Base-by-base conservation (phyloP, 352 stramenopile species). In the Phytophthora hibernalis region DNA sequence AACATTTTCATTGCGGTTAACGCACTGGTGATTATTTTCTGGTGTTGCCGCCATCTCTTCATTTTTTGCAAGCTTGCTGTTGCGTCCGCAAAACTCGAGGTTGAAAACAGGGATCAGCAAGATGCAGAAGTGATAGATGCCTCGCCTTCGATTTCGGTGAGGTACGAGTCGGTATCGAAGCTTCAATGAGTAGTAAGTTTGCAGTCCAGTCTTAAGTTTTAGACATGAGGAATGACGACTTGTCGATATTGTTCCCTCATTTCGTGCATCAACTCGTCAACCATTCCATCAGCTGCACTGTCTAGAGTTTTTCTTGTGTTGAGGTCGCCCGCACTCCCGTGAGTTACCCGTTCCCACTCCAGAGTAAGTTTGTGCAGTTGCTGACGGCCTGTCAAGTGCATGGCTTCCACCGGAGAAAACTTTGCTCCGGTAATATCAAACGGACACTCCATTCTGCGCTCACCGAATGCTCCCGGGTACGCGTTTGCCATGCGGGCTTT, bases 1-100 rank as follows among this genome's bases (percentile, higher is more conserved):
- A 70, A 85, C 33, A 48, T 54, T 0, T 77, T 84, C 44, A 84
- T 88, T 40, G 70, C 20, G 1, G 30, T 90, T 49, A 90, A 90
- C 63, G 62, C 66, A 18, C 38, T 83, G 6, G 58, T 89, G 10
- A 75, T 89, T 30, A 1, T 82, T 13, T 24, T 43, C 3, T 89
- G 77, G 77, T 85, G 82, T 26, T 15, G 83, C 9, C 75, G 80
- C 47, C 77, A 81, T n/a, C 26, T 89, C 15, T 51, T 83, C 4
- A 67, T 89, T 16, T 89, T 89, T 37, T 65, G 55, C 18, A 65
- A 50, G n/a, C 59, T 69, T 20, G 55, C 40, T 38, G 31, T 64
- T 37, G 61, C 64, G 33, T 63, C 62, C 22, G 62, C 54, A 15
- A 66, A 67, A n/a, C 33, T 47, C 15, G 56, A 71, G 8, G 15